Base-by-base conservation (phyloP, 148 eudicot species). In the Agrostemma githago region DNA sequence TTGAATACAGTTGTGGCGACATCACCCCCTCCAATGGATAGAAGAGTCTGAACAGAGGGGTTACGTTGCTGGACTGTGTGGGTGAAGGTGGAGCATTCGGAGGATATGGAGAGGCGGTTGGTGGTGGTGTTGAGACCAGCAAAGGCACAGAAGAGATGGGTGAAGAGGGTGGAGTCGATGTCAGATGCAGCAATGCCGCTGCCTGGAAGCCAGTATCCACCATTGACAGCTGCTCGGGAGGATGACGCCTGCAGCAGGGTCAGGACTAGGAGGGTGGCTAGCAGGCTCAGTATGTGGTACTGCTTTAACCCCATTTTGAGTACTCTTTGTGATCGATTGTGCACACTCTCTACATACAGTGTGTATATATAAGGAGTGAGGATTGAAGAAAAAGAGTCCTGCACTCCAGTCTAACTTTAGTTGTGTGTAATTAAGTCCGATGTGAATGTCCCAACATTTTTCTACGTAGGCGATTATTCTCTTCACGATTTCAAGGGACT, bases 131-230 rank as follows among this genome's bases (percentile, higher is more conserved):
- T 56, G 16, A 90, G 81, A 38, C 70, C 21, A 4, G 91, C 92
- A 38, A 90, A 90, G 46, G 92, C 92, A 63, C 86, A 89, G 40
- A 90, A 84, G 66, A 90, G 84, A 62, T 89, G 92, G 41, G 96
- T 88, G 86, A 90, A 90, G 39, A 87, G 86, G 38, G 91, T 83
- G 37, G 96, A 77, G 58, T 90, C 78, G 7, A 90, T 89, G 76
- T 70, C 75, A 0, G 84, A 67, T n/a, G 77, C 73, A 2, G 72
- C 16, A 0, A 88, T 44, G 15, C 82, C 89, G 14, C 88, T 82
- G 8, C 77, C 91, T 0, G 84, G 87, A 20, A 82, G 81, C 90
- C 90, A 87, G 46, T 90, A 90, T 51, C 82, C 92, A 1, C 77
- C 84, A 15, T 82, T 72, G 5, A 88, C 88, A 1, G 58, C 78